Conservation (phyloP, 306 rosid genomes). For the Cicer judaicum region DNA sequence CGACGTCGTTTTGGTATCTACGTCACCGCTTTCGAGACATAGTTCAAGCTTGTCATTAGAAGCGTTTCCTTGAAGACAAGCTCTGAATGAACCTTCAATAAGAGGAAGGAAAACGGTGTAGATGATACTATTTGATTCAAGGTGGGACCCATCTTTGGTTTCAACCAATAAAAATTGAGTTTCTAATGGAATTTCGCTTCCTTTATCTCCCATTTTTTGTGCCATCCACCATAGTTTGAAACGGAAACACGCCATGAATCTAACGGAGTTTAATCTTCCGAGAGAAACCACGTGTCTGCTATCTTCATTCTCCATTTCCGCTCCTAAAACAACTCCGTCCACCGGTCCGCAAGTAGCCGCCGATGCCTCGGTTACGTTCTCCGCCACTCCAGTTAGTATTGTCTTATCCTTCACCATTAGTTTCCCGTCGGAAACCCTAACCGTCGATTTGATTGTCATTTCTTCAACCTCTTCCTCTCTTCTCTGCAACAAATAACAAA, state of each 20-base stretch:
- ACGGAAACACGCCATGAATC: constrained; percentile 83
- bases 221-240: constrained; percentile 99
- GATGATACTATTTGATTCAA: constrained; percentile 52
- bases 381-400: constrained; percentile 73
- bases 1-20: constrained; percentile 64
- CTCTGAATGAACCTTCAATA: constrained; percentile 76
- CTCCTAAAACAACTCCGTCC: constrained; percentile 77
- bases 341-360: constrained; percentile 63
- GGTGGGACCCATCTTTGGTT: constrained; percentile 74
- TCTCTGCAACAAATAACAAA: constrained; percentile 42
- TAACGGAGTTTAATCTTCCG: constrained; percentile 61
- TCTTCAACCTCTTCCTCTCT: constrained; percentile 10
- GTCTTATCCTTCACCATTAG: constrained; percentile 69
- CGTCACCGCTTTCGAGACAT: constrained; percentile 86
- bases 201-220: constrained; percentile 84
- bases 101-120: constrained; percentile 85
- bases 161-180: constrained; percentile 85
- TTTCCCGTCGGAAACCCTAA: constrained; percentile 68
- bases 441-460: constrained; percentile 80
- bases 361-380: constrained; percentile 68
- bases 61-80: constrained; percentile 72
- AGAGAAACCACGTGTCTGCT: constrained; percentile 71
- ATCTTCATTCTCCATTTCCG: constrained; percentile 51
- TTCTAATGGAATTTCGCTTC: constrained; percentile 76
- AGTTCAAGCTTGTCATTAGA: constrained; percentile 65